Evolutionary conservation across 345 rosid species (phyloP).

Genomic region (Dimocarpus longan): DNA sequence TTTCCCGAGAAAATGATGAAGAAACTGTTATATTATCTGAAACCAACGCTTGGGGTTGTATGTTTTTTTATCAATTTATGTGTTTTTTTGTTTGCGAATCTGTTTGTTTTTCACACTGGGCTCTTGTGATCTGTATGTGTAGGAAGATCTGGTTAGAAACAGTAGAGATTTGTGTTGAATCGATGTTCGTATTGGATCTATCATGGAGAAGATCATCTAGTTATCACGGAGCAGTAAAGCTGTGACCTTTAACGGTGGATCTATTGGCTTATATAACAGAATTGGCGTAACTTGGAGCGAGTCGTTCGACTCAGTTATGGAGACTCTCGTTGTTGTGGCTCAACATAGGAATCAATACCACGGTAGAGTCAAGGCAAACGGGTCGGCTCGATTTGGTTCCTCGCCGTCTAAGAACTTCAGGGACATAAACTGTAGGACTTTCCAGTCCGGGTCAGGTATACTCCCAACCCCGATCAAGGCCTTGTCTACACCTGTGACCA

Average conservation of each 20-base stretch:
- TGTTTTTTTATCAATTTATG: neutral
- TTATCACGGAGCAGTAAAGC: slow-evolving; percentile 13
- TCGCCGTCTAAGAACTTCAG: slow-evolving; percentile 60
- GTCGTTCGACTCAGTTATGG: slow-evolving; percentile 51
- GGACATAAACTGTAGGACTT: slow-evolving; percentile 74
- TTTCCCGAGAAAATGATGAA: neutral
- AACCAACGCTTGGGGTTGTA: neutral
- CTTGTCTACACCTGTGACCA: slow-evolving; percentile 36
- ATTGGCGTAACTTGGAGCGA: slow-evolving; percentile 6
- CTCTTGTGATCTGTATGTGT: neutral
- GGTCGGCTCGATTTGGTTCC: slow-evolving; percentile 46
- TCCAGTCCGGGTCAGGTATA: slow-evolving; percentile 72
- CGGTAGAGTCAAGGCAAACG: slow-evolving; percentile 43
- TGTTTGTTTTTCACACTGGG: neutral
- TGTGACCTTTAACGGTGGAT: slow-evolving; percentile 29
- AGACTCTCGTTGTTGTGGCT: slow-evolving; percentile 68
- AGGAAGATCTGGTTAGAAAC: slow-evolving; percentile 16
- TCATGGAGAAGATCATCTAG: slow-evolving; percentile 34
- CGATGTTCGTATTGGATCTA: slow-evolving; percentile 39
- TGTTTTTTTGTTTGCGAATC: neutral
- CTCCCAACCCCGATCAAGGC: slow-evolving; percentile 61
- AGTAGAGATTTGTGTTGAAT: slow-evolving; percentile 18
- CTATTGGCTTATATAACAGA: slow-evolving; percentile 8
- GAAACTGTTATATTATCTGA: neutral
- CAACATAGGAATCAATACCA: slow-evolving; percentile 70